These are phyloP conservation scores for Globisporangium ultimum DNA, from an alignment of 352 stramenopile genomes.

Conservation along the genomic window DNA sequence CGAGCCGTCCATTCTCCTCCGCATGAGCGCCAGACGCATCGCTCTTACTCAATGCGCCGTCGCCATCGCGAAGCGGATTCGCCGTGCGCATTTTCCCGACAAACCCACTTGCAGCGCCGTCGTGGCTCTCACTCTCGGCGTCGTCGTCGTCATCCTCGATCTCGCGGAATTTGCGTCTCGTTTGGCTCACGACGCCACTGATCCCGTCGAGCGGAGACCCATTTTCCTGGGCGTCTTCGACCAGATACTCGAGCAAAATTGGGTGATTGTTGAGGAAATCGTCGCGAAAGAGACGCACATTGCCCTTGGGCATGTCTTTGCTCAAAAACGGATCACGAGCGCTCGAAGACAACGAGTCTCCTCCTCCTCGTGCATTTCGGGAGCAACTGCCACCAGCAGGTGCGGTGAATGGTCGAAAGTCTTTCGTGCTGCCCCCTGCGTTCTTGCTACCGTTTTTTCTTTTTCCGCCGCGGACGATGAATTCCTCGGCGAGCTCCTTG, in stretches of 20 bases:
- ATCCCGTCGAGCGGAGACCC: constrained; percentile 10
- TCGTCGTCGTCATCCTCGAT: constrained; percentile 6
- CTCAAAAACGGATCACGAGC: constrained; percentile 52
- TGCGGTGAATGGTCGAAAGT: constrained; percentile 35
- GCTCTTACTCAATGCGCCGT: not conserved
- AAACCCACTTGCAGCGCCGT: constrained; percentile 21
- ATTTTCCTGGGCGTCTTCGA: constrained; percentile 27
- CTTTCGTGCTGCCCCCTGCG: not conserved
- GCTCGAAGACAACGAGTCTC: constrained; percentile 11
- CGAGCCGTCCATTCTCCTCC: not conserved
- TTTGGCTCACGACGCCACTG: constrained; percentile 3
- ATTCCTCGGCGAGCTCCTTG: constrained; percentile 72
- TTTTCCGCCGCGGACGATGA: constrained; percentile 25
- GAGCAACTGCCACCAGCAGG: constrained; percentile 14
- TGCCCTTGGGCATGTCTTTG: constrained; percentile 63
- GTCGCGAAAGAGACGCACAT: constrained; percentile 80
- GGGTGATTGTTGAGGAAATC: constrained; percentile 84
- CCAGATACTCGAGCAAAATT: constrained; percentile 81
- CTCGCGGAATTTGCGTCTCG: constrained; percentile 11
- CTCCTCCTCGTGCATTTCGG: constrained; percentile 7
- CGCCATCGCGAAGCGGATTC: constrained; percentile 26
- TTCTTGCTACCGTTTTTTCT: constrained; percentile 5
- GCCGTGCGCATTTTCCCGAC: constrained; percentile 59
- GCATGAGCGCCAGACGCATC: not conserved
- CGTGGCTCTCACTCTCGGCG: constrained; percentile 7